Percentiles rank a stretch among this genome's conserved stretches.
These are phyloP conservation scores for Suhomyces prunicola DNA, from an alignment of 805 yeast species.

Conservation along the genomic window DNA sequence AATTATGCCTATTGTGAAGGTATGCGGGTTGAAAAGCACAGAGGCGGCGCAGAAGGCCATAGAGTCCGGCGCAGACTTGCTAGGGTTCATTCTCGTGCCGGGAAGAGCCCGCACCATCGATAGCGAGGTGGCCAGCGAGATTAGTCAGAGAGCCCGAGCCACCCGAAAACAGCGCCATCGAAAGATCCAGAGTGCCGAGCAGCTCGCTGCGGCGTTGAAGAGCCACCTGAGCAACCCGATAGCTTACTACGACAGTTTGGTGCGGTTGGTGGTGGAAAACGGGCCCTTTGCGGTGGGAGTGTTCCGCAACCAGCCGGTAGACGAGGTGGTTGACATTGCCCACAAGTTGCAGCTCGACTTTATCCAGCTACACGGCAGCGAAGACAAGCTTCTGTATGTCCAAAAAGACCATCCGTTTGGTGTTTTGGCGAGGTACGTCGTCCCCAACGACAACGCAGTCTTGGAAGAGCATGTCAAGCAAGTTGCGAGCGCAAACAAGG, in stretches of 20 bases:
- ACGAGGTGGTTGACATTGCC: slow-evolving; percentile 50
- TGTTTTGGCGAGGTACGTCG: slow-evolving; percentile 66
- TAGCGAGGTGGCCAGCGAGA: slow-evolving; percentile 23
- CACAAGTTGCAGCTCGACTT: slow-evolving; percentile 58
- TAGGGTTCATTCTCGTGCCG: slow-evolving; percentile 90
- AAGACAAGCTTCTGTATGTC: slow-evolving; percentile 49
- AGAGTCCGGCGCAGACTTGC: slow-evolving; percentile 64
- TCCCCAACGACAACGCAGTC: slow-evolving; percentile 49
- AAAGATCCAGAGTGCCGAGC: slow-evolving; percentile 17
- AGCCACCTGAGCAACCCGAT: slow-evolving; percentile 10
- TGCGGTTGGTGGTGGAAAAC: slow-evolving; percentile 25
- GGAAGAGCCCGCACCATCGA: slow-evolving; percentile 67
- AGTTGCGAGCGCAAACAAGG: slow-evolving; percentile 25
- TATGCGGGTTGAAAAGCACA: slow-evolving; percentile 73
- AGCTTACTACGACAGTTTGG: slow-evolving; percentile 32
- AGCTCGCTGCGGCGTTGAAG: slow-evolving; percentile 14
- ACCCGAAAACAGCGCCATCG: slow-evolving; percentile 16
- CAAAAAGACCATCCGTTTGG: slow-evolving; percentile 51
- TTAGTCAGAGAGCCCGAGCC: slow-evolving; percentile 25
- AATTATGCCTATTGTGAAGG: slow-evolving; percentile 52
- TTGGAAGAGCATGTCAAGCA: slow-evolving; percentile 22
- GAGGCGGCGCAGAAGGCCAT: slow-evolving; percentile 74
- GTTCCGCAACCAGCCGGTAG: slow-evolving; percentile 74
- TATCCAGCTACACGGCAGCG: slow-evolving; percentile 82
- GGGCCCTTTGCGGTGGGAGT: slow-evolving; percentile 87